Percentiles rank a stretch among this genome's conserved stretches.
Conservation (phyloP, 2,329 filamentous ascomycete species). For the Clarireedia monteithiana region DNA sequence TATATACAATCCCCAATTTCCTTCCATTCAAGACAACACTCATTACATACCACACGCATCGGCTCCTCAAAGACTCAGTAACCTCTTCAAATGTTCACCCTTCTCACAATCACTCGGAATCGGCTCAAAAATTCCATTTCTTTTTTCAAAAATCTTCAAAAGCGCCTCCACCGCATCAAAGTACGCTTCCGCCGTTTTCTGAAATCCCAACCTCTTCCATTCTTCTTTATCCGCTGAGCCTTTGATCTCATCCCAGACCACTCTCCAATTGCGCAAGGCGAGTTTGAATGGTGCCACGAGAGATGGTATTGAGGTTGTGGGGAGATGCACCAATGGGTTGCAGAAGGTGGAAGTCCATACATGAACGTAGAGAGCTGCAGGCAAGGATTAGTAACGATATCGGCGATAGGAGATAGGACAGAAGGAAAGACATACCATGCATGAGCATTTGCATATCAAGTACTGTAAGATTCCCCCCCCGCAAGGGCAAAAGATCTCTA, state of each 20-base stretch:
- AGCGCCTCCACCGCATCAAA: conserved; percentile 20
- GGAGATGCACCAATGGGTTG: conserved; percentile 19
- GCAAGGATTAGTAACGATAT: not conserved
- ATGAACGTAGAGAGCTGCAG: conserved; percentile 25
- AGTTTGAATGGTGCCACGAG: conserved; percentile 21
- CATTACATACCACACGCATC: not conserved
- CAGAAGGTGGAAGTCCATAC: conserved; percentile 25
- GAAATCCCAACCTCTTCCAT: conserved; percentile 26
- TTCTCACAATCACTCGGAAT: conserved; percentile 27
- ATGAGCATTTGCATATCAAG: conserved; percentile 29
- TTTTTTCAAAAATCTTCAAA: conserved; percentile 21
- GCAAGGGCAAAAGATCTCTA: conserved; percentile 15
- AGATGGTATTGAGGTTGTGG: conserved; percentile 11
- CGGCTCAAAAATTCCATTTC: conserved; percentile 17
- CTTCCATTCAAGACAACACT: not conserved
- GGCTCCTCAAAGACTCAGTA: conserved; percentile 18
- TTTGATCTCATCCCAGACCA: conserved; percentile 26
- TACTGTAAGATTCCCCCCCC: conserved; percentile 17
- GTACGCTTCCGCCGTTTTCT: conserved; percentile 26
- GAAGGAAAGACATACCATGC: conserved; percentile 18
- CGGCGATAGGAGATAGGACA: not conserved
- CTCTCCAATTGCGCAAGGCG: conserved; percentile 25
- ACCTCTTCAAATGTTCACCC: conserved; percentile 23
- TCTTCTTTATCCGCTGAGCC: conserved; percentile 11
- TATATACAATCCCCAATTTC: not conserved